These are phyloP conservation scores for Tricholoma sp. DNA, from an alignment of 768 basidiomycete genomes.

Conservation along the genomic window DNA sequence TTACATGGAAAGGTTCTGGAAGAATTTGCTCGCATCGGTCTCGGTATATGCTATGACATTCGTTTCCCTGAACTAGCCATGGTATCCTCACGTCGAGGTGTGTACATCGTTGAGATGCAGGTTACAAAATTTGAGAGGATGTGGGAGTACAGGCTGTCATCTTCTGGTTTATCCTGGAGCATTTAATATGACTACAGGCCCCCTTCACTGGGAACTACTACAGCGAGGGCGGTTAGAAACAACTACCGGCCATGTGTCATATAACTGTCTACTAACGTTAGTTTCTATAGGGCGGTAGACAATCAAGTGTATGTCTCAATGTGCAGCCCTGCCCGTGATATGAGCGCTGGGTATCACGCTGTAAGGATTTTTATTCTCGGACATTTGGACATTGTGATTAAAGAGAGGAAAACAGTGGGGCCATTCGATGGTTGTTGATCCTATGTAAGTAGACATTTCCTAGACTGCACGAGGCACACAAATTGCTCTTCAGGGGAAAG, in stretches of 20 bases:
- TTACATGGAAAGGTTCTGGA: neutral
- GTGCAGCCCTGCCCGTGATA: constrained; percentile 91
- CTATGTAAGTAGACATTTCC: constrained; percentile 53
- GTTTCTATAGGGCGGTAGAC: constrained; percentile 76
- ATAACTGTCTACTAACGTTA: neutral
- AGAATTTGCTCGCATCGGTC: constrained; percentile 97
- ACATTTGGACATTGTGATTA: neutral
- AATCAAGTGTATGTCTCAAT: constrained; percentile 96
- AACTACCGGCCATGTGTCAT: neutral
- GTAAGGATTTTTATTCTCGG: constrained; percentile 35
- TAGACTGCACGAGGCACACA: neutral
- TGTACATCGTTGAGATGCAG: constrained; percentile 7
- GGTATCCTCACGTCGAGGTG: constrained; percentile 84
- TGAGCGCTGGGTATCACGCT: constrained; percentile 82
- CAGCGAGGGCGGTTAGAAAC: constrained; percentile 70
- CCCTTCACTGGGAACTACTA: constrained; percentile 92
- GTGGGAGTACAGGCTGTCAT: constrained; percentile 59
- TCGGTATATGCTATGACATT: constrained; percentile 96
- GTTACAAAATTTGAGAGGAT: neutral
- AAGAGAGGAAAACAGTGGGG: constrained; percentile 56
- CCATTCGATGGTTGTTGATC: constrained; percentile 88
- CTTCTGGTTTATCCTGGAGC: constrained; percentile 90
- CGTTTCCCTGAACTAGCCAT: constrained; percentile 93
- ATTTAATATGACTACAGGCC: constrained; percentile 95
- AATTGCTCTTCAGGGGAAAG: constrained; percentile 50